Percentiles rank a stretch among this genome's conserved stretches.
Evolutionary conservation across 345 rosid species (phyloP).

Genomic region (Eucalyptus camaldulensis): DNA sequence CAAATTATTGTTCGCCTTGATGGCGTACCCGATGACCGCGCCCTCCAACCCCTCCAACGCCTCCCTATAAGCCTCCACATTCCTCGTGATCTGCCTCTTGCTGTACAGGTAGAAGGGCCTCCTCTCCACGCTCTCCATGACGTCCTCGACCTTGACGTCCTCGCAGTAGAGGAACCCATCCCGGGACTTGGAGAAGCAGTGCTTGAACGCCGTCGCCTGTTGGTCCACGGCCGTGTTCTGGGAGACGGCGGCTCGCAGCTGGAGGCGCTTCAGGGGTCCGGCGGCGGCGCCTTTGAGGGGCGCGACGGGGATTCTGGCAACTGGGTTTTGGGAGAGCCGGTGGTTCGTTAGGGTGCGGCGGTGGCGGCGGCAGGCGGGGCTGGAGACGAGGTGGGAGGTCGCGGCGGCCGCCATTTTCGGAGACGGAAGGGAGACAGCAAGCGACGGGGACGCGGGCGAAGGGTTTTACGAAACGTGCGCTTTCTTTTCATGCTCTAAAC

Average conservation of each 20-base stretch:
- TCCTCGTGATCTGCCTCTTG: conserved; percentile 82
- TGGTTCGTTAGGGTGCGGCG: not conserved
- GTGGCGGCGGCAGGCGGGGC: not conserved
- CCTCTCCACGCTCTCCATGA: conserved; percentile 70
- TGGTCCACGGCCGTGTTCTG: conserved; percentile 20
- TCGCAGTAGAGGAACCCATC: conserved; percentile 94
- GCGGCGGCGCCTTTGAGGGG: conserved; percentile 11
- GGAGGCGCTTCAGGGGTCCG: conserved; percentile 1
- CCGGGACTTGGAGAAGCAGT: conserved; percentile 64
- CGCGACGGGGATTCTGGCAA: conserved; percentile 18
- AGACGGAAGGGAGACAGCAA: not conserved
- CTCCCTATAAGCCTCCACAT: conserved; percentile 65
- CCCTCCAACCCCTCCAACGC: conserved; percentile 60
- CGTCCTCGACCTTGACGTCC: conserved; percentile 61
- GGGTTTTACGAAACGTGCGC: not conserved
- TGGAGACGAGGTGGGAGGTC: not conserved
- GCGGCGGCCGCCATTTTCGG: conserved; percentile 23
- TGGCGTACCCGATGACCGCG: conserved; percentile 79
- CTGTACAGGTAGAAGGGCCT: conserved; percentile 88
- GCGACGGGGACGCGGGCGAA: not conserved
- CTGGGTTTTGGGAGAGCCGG: conserved; percentile 21
- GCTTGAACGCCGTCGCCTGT: conserved; percentile 16
- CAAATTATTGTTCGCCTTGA: conserved; percentile 82
- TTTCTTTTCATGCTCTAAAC: not conserved
- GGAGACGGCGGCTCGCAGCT: conserved; percentile 46